phyloP scores from a whole-genome alignment of 225 moss, liverwort and hornwort genomes.

The Thuidium tamariscinum region DNA sequence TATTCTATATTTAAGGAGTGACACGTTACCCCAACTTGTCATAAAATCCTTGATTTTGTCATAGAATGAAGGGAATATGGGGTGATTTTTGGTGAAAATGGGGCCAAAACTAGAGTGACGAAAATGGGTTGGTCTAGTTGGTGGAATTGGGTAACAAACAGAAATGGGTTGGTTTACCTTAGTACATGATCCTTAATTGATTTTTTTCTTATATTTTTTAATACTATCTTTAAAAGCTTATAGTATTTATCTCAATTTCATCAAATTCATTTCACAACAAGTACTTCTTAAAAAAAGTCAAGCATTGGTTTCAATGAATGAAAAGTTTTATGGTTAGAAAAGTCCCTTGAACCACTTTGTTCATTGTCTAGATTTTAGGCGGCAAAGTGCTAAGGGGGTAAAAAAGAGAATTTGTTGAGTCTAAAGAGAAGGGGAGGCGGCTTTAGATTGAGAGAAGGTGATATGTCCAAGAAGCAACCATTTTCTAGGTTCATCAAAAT shows the following conservation, averaged over 20 bases:
- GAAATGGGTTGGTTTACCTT: too few species aligned
- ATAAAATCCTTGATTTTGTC: too few species aligned
- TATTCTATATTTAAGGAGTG: too few species aligned
- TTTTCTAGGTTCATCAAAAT: too few species aligned
- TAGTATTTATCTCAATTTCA: background rate
- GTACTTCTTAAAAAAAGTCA: background rate
- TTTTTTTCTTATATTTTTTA: background rate
- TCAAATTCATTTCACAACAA: background rate
- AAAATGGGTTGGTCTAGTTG: too few species aligned
- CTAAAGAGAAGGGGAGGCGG: accelerated
- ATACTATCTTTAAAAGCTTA: background rate
- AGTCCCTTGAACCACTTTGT: accelerated
- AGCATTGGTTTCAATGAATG: background rate
- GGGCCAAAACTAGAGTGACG: too few species aligned
- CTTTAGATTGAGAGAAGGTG: background rate
- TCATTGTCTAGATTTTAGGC: accelerated
- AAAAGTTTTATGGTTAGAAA: background rate
- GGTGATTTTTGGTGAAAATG: too few species aligned
- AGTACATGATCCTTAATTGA: too few species aligned
- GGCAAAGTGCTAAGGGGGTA: accelerated
- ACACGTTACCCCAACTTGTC: too few species aligned
- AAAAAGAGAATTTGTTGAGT: background rate
- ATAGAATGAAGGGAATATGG: too few species aligned
- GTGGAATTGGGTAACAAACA: too few species aligned
- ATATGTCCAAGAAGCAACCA: accelerated